Percentiles rank a stretch among this genome's conserved stretches.
These are phyloP conservation scores for Achaetomiella virescens DNA, from an alignment of 495 filamentous ascomycete genomes.

Conservation along the genomic window DNA sequence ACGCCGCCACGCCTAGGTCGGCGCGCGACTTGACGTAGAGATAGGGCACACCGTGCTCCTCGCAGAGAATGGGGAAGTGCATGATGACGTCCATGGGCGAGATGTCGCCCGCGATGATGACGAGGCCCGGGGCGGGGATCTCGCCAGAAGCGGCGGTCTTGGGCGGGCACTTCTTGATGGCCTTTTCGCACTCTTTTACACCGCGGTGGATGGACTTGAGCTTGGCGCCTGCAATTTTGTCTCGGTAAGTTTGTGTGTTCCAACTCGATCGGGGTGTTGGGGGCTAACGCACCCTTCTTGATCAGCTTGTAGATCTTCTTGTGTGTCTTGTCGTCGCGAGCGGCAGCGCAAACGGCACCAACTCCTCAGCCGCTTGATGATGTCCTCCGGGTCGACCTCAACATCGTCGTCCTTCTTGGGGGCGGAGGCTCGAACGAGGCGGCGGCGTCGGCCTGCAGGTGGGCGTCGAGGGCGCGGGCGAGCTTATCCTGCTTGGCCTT, in stretches of 20 bases:
- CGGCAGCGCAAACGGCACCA: slow-evolving; percentile 91
- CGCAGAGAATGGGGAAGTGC: slow-evolving; percentile 93
- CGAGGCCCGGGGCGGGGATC: slow-evolving; percentile 59
- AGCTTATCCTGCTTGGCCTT: slow-evolving; percentile 50
- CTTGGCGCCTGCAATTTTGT: slow-evolving; percentile 94
- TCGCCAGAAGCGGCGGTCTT: slow-evolving; percentile 45
- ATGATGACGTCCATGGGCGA: slow-evolving; percentile 96
- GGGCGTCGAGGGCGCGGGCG: slow-evolving; percentile 30
- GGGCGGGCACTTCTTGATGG: slow-evolving; percentile 79
- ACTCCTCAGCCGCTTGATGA: slow-evolving; percentile 53
- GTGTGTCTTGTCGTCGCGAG: slow-evolving; percentile 82
- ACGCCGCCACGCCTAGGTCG: slow-evolving; percentile 83
- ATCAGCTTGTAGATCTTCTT: slow-evolving; percentile 93
- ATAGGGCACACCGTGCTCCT: slow-evolving; percentile 93
- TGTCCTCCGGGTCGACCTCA: slow-evolving; percentile 28
- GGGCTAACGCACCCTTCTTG: slow-evolving; percentile 71
- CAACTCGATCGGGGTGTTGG: slow-evolving; percentile 10
- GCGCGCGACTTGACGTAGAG: slow-evolving; percentile 81
- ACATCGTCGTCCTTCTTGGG: slow-evolving; percentile 24
- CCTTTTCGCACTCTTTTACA: slow-evolving; percentile 97
- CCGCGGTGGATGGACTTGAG: slow-evolving; percentile 90
- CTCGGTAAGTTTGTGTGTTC: too few relatives aligned
- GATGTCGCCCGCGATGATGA: slow-evolving; percentile 93
- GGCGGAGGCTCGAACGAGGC: slow-evolving; percentile 14
- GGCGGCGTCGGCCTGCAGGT: slow-evolving; percentile 27